Evolutionary conservation across 495 filamentous ascomycete genomes (phyloP).

Genomic region (Xylaria venustula): DNA sequence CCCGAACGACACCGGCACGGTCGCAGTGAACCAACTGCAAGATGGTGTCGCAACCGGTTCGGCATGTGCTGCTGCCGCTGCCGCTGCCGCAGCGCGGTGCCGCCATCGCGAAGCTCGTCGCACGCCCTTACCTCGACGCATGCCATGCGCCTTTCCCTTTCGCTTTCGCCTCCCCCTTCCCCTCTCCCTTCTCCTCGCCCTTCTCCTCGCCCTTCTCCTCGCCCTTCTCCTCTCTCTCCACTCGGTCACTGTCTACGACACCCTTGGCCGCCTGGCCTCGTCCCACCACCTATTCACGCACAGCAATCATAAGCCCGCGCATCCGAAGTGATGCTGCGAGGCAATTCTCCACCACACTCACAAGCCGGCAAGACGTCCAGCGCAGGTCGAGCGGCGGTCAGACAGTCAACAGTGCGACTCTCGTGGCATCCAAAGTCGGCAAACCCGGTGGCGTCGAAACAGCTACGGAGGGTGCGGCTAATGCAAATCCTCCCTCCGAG

Average conservation of each 20-base stretch:
- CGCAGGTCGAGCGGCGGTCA: background rate
- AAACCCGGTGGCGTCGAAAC: background rate
- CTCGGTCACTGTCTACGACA: background rate
- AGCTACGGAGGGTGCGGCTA: background rate
- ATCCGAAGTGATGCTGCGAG: background rate
- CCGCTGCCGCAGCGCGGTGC: slow-evolving; percentile 1
- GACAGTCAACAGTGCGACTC: background rate
- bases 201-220: background rate
- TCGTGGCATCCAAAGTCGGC: background rate
- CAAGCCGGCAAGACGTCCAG: slow-evolving; percentile 27
- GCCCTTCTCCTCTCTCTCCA: background rate
- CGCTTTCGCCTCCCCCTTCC: background rate
- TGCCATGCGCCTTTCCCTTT: background rate
- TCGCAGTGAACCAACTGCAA: slow-evolving; percentile 9
- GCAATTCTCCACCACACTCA: background rate
- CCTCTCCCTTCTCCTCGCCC: background rate
- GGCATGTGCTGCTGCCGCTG: slow-evolving; percentile 1
- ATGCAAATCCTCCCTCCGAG: background rate
- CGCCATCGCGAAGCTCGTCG: background rate
- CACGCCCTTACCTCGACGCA: background rate
- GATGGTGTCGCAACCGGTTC: slow-evolving; percentile 13
- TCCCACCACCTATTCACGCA: background rate
- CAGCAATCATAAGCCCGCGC: background rate
- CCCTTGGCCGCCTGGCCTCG: background rate
- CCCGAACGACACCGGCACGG: slow-evolving; percentile 14